Conservation (phyloP, 2,329 filamentous ascomycete genomes). For the Colletotrichum agaves region DNA sequence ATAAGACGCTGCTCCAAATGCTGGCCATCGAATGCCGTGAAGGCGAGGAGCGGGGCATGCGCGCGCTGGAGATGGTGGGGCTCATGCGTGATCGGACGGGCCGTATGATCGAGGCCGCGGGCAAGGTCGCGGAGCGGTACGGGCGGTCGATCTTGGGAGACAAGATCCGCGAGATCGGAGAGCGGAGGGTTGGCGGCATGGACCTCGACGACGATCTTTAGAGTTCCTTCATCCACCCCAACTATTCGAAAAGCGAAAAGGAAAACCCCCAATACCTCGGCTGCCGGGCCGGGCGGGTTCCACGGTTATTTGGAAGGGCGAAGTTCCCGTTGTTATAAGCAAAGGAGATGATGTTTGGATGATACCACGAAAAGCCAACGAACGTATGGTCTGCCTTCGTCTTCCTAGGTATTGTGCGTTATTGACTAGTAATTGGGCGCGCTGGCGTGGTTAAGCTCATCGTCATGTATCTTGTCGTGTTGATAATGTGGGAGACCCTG, state of each 20-base stretch:
- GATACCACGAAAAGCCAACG: constrained; percentile 25
- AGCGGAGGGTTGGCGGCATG: constrained; percentile 71
- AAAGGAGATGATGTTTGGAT: constrained; percentile 27
- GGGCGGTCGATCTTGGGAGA: constrained; percentile 82
- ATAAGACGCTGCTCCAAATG: constrained; percentile 90
- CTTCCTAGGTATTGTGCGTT: constrained; percentile 19
- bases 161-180: constrained; percentile 89
- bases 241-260: not conserved
- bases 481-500: constrained; percentile 11
- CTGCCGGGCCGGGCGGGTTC: constrained; percentile 11
- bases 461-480: constrained; percentile 23
- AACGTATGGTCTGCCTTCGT: constrained; percentile 19
- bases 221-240: not conserved
- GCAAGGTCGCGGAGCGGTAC: constrained; percentile 89
- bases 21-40: constrained; percentile 90
- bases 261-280: not conserved
- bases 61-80: constrained; percentile 88
- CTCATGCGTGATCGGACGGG: constrained; percentile 87
- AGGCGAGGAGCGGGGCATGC: constrained; percentile 93
- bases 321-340: constrained; percentile 12
- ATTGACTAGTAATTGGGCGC: constrained; percentile 27
- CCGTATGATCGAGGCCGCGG: constrained; percentile 90
- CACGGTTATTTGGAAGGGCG: constrained; percentile 30
- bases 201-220: constrained; percentile 59
- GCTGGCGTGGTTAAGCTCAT: constrained; percentile 19